These are phyloP conservation scores for Setaria viridis DNA, from an alignment of 202 grass and related monocot species.

Conservation along the genomic window DNA sequence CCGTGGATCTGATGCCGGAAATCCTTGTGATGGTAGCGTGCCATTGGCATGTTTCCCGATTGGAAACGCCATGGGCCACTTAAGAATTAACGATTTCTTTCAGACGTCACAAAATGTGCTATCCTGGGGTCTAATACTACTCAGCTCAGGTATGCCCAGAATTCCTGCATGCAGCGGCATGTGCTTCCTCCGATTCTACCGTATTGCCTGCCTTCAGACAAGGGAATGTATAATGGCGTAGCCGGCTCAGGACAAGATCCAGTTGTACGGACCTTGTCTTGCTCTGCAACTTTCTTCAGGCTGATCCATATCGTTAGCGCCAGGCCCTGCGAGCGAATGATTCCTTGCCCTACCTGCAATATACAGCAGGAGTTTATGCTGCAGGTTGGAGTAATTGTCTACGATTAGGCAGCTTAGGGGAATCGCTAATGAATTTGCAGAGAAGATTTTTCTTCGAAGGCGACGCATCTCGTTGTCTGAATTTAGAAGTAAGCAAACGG, in stretches of 20 bases:
- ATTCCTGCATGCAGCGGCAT: constrained; percentile 31
- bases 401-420: constrained; percentile 6
- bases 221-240: constrained; percentile 43
- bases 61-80: constrained; percentile 42
- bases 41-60: constrained; percentile 42
- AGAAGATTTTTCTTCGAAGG: not conserved
- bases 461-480: constrained; percentile 17
- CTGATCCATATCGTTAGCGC: constrained; percentile 28
- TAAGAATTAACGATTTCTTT: constrained; percentile 28
- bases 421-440: not conserved
- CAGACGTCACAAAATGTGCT: constrained; percentile 16
- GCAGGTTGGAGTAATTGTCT: constrained; percentile 20
- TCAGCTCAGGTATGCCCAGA: constrained; percentile 11
- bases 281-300: constrained; percentile 42
- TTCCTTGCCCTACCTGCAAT: constrained; percentile 37
- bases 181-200: constrained; percentile 26
- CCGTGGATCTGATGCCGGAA: constrained; percentile 22
- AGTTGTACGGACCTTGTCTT: constrained; percentile 48
- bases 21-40: constrained; percentile 32
- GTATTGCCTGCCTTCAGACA: constrained; percentile 17
- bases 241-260: constrained; percentile 50
- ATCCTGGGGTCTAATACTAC: constrained; percentile 24
- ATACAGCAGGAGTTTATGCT: not conserved
- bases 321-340: constrained; percentile 8
- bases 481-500: constrained; percentile 4